A percentile compares a stretch with the other conserved stretches of the same genome.
Conservation (phyloP, 148 eudicot genomes). For the Talinum fruticosum region DNA sequence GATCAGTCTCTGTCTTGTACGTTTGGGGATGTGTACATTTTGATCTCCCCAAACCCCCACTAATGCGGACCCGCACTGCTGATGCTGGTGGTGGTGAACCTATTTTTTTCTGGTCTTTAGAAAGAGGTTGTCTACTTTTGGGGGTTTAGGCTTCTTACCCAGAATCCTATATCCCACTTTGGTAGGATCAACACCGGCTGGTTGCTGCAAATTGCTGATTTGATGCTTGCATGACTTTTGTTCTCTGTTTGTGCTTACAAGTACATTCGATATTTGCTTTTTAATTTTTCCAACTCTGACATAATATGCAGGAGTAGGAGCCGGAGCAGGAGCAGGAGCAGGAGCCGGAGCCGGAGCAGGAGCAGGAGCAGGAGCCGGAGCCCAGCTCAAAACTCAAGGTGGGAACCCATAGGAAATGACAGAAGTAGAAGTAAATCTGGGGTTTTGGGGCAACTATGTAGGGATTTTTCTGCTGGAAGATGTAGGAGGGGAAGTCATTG, state of each 20-base stretch:
- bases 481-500: constrained; percentile 65
- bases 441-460: constrained; percentile 41
- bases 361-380: constrained; percentile 51
- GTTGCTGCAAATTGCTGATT: background rate
- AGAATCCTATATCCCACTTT: background rate
- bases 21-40: too few species aligned
- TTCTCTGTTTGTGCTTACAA: background rate
- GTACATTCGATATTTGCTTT: background rate
- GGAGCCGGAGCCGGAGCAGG: constrained; percentile 31
- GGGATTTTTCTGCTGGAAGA: constrained; percentile 60
- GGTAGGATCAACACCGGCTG: background rate
- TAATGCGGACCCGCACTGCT: too few species aligned
- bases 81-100: too few species aligned
- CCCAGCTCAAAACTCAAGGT: constrained; percentile 41
- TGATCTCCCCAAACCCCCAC: too few species aligned
- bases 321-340: constrained; percentile 29
- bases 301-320: constrained; percentile 26
- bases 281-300: background rate
- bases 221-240: background rate
- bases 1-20: too few species aligned
- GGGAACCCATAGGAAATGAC: constrained; percentile 40
- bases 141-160: background rate
- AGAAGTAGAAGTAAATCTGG: constrained; percentile 42
- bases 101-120: background rate
- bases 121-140: background rate